phyloP scores from a whole-genome alignment of 2,329 filamentous ascomycete genomes.

The Sporothrix brunneoviolacea region DNA sequence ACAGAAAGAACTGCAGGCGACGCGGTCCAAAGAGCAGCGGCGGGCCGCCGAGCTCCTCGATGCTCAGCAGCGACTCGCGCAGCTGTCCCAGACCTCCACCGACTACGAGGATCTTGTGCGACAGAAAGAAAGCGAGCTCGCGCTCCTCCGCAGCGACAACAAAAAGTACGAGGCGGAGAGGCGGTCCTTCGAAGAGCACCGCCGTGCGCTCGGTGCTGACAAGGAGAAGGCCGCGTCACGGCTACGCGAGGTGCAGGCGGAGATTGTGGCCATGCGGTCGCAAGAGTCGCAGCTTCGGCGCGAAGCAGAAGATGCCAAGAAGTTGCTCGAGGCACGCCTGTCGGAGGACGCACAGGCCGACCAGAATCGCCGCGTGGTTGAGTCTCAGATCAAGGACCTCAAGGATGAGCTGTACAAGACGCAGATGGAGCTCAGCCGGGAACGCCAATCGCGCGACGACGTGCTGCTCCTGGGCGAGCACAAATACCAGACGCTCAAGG shows the following conservation, averaged over 20 bases:
- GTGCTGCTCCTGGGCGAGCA: constrained; percentile 86
- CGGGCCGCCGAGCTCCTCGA: constrained; percentile 74
- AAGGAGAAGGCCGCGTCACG: constrained; percentile 72
- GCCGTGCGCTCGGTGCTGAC: constrained; percentile 60
- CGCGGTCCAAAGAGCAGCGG: constrained; percentile 68
- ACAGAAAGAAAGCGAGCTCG: constrained; percentile 88
- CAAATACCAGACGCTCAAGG: constrained; percentile 72
- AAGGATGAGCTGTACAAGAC: constrained; percentile 79
- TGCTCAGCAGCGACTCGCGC: constrained; percentile 75
- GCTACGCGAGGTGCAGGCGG: constrained; percentile 78
- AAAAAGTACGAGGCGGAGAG: constrained; percentile 78
- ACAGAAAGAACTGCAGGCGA: constrained; percentile 70
- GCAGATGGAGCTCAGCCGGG: constrained; percentile 82
- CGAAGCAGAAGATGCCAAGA: constrained; percentile 83
- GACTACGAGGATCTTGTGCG: constrained; percentile 92
- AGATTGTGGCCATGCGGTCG: constrained; percentile 78
- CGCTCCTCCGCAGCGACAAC: constrained; percentile 76
- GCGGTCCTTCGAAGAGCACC: constrained; percentile 71
- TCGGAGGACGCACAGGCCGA: constrained; percentile 83
- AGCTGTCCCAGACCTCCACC: constrained; percentile 84
- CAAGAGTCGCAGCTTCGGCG: constrained; percentile 79
- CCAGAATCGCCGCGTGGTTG: constrained; percentile 73
- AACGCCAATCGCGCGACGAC: constrained; percentile 89
- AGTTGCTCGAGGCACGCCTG: constrained; percentile 77
- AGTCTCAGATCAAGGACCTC: constrained; percentile 79